These are phyloP conservation scores for Datisca glomerata DNA, from an alignment of 306 rosid genomes.

Conservation along the genomic window DNA sequence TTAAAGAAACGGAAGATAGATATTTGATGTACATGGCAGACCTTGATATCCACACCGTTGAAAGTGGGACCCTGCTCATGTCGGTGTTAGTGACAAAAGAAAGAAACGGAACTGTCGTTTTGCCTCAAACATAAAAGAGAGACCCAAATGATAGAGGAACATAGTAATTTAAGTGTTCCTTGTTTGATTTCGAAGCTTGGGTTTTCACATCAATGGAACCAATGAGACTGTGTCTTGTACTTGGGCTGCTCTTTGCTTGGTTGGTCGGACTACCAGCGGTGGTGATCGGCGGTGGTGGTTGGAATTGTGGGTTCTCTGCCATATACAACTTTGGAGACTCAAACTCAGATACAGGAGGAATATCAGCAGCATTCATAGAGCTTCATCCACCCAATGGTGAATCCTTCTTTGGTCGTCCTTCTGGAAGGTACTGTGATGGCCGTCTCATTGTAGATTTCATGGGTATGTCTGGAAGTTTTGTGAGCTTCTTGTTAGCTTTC, in stretches of 20 bases:
- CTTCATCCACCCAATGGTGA: conserved; percentile 62
- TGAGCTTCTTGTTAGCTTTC: neutral
- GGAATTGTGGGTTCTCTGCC: conserved; percentile 49
- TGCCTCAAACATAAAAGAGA: too few species aligned
- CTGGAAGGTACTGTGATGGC: conserved; percentile 76
- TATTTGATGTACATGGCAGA: too few species aligned
- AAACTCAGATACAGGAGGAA: conserved; percentile 84
- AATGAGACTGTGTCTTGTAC: conserved; percentile 1
- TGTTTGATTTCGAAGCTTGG: too few species aligned
- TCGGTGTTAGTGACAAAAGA: too few species aligned
- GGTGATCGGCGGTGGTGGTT: conserved; percentile 10
- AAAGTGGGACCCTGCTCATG: too few species aligned
- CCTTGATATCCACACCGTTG: too few species aligned
- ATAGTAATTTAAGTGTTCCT: too few species aligned
- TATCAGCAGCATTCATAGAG: conserved; percentile 36
- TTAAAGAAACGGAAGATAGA: too few species aligned
- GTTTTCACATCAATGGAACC: conserved; percentile 7
- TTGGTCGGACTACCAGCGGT: neutral
- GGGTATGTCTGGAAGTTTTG: conserved; percentile 17
- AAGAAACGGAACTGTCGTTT: too few species aligned
- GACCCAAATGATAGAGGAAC: neutral
- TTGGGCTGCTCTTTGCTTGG: conserved; percentile 14
- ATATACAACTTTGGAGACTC: conserved; percentile 91
- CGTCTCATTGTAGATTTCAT: conserved; percentile 70
- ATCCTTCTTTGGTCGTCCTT: conserved; percentile 54